Percentiles rank a stretch among this genome's conserved stretches.
phyloP scores from a whole-genome alignment of 345 rosid species.

The Excoecaria cochinchinensis region DNA sequence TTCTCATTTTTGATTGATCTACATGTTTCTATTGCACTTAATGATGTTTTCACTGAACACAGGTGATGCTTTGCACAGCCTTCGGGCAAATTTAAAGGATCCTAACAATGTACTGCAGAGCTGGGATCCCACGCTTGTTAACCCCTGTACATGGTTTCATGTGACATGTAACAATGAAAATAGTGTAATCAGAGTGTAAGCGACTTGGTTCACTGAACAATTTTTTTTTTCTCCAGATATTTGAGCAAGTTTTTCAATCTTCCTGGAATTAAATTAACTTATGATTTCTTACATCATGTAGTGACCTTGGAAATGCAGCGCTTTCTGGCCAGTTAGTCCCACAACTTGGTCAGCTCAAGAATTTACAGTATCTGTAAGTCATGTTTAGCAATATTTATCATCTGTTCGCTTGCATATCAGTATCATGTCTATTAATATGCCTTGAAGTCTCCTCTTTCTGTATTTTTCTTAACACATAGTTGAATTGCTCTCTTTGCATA shows the following conservation, averaged over 20 bases:
- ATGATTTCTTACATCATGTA: constrained; percentile 13
- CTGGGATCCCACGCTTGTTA: constrained; percentile 41
- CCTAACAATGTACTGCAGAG: constrained; percentile 40
- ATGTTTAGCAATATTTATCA: neutral
- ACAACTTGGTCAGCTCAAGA: constrained; percentile 42
- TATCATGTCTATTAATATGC: neutral
- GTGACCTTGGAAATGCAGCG: constrained; percentile 48
- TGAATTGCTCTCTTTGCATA: neutral
- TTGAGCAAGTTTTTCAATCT: neutral
- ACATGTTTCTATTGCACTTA: neutral
- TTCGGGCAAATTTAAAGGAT: constrained; percentile 32
- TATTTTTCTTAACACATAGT: neutral
- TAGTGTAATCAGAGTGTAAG: constrained; percentile 47
- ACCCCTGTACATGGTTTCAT: constrained; percentile 49
- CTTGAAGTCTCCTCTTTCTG: neutral
- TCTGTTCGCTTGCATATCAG: neutral
- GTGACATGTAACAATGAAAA: constrained; percentile 41
- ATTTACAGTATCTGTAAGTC: constrained; percentile 43
- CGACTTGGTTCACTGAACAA: neutral
- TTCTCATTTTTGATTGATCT: neutral
- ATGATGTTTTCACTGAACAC: constrained; percentile 4
- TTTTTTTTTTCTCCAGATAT: neutral
- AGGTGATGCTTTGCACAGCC: constrained; percentile 39
- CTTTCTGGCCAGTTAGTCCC: constrained; percentile 42
- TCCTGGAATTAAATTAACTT: neutral